Base-by-base conservation (phyloP, 1,284 basidiomycete genomes). In the Bjerkandera adusta region DNA sequence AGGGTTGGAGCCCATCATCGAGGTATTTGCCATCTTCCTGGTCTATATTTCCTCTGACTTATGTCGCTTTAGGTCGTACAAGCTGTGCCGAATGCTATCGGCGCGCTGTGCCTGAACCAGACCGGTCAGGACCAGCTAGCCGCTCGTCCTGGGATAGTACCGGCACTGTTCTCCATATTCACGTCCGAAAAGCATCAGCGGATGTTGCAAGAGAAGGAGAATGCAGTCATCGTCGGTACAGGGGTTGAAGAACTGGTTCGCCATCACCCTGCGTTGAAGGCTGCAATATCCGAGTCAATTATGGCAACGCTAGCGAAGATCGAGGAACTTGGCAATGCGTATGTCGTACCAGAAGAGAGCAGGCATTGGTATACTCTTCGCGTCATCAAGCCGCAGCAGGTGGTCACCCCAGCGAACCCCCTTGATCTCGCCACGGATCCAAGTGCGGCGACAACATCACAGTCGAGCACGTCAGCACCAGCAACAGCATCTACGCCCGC, bases 211-310 rank as follows among this genome's bases (percentile, higher is more conserved):
- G 96, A 99, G 59, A 92, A 95, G 61, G 96, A 99, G 62, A 92
- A 94, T 58, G 90, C 92, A 0, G 84, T 89, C 18, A 70, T 92
- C 36, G 83, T 98, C 47, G 97, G 97, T 2, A 84, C 85, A 5
- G 81, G 90, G 12, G 83, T 99, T 29, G 97, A 99, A 60, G 97
- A 99, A 64, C 85, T 99, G 45, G 87, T 97, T 50, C 84, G 97
- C 5, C 97, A 99, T 63, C 97, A 99, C 64, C 97, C 97, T 2
- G 76, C 80, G 1, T 73, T 99, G 46, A 96, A 95, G 64, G 68
- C 77, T 4, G 66, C 83, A 29, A 86, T 97, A 2, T 86, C 97
- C 55, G 80, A 87, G 15, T 77, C 88, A 1, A 70, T 94, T 47
- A 82, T 85, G 43, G 69, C 75, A 1, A 82, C 85, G 1, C 69